These are phyloP conservation scores for Cladorrhinum samala DNA, from an alignment of 495 filamentous ascomycete genomes.

Conservation along the genomic window DNA sequence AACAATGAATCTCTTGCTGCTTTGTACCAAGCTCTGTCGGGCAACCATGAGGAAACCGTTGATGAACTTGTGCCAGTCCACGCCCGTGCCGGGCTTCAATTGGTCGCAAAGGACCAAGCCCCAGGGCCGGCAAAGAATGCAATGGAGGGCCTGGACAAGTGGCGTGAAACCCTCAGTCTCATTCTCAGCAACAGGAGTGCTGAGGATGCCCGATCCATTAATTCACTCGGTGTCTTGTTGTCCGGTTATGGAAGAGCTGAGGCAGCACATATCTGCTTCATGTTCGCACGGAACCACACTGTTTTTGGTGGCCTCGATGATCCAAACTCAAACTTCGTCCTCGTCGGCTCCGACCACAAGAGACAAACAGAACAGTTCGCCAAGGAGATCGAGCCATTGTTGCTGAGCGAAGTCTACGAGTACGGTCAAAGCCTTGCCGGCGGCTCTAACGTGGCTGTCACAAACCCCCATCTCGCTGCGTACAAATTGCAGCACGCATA, in stretches of 20 bases:
- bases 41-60: slow-evolving; percentile 88
- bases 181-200: slow-evolving; percentile 80
- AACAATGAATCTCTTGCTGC: slow-evolving; percentile 82
- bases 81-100: slow-evolving; percentile 83
- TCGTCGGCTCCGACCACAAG: slow-evolving; percentile 77
- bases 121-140: slow-evolving; percentile 62
- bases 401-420: slow-evolving; percentile 91
- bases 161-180: slow-evolving; percentile 83
- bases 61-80: slow-evolving; percentile 96
- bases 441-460: slow-evolving; percentile 45
- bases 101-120: slow-evolving; percentile 65
- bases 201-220: slow-evolving; percentile 68
- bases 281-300: slow-evolving; percentile 51
- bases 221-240: slow-evolving; percentile 77
- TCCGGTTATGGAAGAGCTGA: slow-evolving; percentile 80
- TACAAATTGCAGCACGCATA: slow-evolving; percentile 88
- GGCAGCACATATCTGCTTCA: slow-evolving; percentile 81
- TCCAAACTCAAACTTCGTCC: slow-evolving; percentile 64
- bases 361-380: slow-evolving; percentile 58
- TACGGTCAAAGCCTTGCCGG: slow-evolving; percentile 65
- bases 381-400: slow-evolving; percentile 72
- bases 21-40: slow-evolving; percentile 86
- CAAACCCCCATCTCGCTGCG: slow-evolving; percentile 72
- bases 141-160: slow-evolving; percentile 79
- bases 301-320: slow-evolving; percentile 83